A percentile compares a stretch with the other conserved stretches of the same genome.
These are phyloP conservation scores for Artemisia argyi DNA, from an alignment of 129 eudicot genomes.

Conservation along the genomic window DNA sequence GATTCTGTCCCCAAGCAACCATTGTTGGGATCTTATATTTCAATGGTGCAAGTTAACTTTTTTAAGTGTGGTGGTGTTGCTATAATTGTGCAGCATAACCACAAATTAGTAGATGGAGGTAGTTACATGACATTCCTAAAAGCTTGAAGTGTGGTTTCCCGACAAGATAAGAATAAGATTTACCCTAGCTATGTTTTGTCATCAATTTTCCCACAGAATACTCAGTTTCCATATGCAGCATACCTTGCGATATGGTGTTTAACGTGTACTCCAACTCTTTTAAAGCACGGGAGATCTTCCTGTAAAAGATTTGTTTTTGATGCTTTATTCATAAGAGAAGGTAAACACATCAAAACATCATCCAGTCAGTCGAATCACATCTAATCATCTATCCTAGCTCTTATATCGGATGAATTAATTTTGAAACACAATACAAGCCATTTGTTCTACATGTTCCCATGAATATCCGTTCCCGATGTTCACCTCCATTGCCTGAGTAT, in stretches of 20 bases:
- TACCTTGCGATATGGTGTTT: slow-evolving; percentile 13
- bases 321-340: slow-evolving; percentile 16
- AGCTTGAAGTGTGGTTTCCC: slow-evolving; percentile 30
- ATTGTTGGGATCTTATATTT: slow-evolving; percentile 8
- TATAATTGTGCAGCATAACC: slow-evolving; percentile 26
- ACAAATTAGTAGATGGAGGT: slow-evolving; percentile 27
- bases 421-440: slow-evolving; percentile 8
- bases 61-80: slow-evolving; percentile 41
- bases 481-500: slow-evolving; percentile 24
- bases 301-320: slow-evolving; percentile 32
- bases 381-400: slow-evolving; percentile 25
- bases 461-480: slow-evolving; percentile 14
- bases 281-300: slow-evolving; percentile 12
- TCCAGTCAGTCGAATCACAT: background rate
- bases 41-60: slow-evolving; percentile 34
- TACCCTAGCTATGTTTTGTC: slow-evolving; percentile 15
- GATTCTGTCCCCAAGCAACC: background rate
- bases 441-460: slow-evolving; percentile 7
- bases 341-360: slow-evolving; percentile 9
- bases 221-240: slow-evolving; percentile 2
- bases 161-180: background rate
- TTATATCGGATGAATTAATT: slow-evolving; percentile 26
- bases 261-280: background rate
- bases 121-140: slow-evolving; percentile 26
- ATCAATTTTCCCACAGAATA: slow-evolving; percentile 24